Conservation (phyloP, 257 asterid species). For the Petunia secreta region DNA sequence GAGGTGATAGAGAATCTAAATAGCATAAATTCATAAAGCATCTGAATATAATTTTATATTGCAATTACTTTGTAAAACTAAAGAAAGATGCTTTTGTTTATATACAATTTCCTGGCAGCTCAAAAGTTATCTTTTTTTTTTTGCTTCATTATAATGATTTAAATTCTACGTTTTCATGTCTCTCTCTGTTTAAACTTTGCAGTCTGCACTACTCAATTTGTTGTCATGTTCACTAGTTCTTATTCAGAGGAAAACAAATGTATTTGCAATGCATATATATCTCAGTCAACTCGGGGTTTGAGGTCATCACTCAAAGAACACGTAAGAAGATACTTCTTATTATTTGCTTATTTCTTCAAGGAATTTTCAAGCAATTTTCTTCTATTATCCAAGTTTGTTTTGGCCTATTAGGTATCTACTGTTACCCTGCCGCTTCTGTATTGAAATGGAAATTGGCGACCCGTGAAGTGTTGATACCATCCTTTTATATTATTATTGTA, state of each 20-base stretch:
- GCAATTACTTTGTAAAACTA: neutral
- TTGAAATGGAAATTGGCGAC: neutral
- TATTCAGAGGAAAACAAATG: conserved; percentile 48
- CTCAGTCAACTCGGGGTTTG: conserved; percentile 85
- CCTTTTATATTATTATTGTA: neutral
- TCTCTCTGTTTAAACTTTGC: conserved; percentile 42
- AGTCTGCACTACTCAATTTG: conserved; percentile 83
- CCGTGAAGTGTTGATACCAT: neutral
- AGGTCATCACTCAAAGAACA: conserved; percentile 85
- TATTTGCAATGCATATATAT: conserved; percentile 76
- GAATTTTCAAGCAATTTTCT: neutral
- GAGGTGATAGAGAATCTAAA: conserved; percentile 8
- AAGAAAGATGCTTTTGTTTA: neutral
- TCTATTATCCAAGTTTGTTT: conserved; percentile 9
- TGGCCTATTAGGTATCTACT: conserved; percentile 13
- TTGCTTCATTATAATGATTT: conserved; percentile 17
- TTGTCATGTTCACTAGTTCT: conserved; percentile 74
- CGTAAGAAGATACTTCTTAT: conserved; percentile 51
- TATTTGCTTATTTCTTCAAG: conserved; percentile 16
- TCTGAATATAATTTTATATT: neutral
- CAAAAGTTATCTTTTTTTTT: neutral
- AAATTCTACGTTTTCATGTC: conserved; percentile 28
- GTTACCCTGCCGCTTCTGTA: neutral
- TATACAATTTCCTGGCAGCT: neutral
- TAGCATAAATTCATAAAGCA: conserved; percentile 12